Conservation (phyloP, 192 early-diverging fungal species). For the Coemansia sp. region DNA sequence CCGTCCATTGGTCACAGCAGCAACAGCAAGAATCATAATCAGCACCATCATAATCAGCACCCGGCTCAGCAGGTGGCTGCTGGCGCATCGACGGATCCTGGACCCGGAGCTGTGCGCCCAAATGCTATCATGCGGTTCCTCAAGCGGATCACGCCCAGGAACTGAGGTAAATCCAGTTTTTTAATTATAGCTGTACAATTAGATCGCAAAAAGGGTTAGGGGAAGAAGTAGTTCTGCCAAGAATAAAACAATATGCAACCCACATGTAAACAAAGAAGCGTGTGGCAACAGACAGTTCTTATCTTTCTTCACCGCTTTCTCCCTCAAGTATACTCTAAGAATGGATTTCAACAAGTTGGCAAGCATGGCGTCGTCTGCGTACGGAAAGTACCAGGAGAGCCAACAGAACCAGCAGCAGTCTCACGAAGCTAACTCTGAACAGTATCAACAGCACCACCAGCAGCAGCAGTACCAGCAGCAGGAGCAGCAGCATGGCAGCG, state of each 20-base stretch:
- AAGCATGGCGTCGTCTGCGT: slow-evolving; percentile 21
- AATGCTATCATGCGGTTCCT: slow-evolving; percentile 49
- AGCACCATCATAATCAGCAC: not conserved
- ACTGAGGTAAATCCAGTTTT: not conserved
- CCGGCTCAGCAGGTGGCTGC: not conserved
- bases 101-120: slow-evolving; percentile 23
- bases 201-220: not conserved
- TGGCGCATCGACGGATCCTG: not conserved
- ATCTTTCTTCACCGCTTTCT: too few species aligned
- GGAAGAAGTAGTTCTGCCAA: not conserved
- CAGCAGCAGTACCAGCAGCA: slow-evolving; percentile 2
- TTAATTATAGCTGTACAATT: not conserved
- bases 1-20: not conserved
- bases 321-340: not conserved
- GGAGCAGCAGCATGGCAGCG: slow-evolving; percentile 12
- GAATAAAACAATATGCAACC: too few species aligned
- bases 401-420: not conserved
- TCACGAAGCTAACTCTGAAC: too few species aligned
- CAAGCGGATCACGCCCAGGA: slow-evolving; percentile 42
- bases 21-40: too few species aligned
- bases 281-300: too few species aligned
- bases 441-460: slow-evolving; percentile 4
- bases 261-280: too few species aligned
- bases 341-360: slow-evolving; percentile 48
- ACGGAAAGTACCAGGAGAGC: slow-evolving; percentile 27